Conservation (phyloP, 129 eudicot genomes). For the Ambrosia artemisiifolia region DNA sequence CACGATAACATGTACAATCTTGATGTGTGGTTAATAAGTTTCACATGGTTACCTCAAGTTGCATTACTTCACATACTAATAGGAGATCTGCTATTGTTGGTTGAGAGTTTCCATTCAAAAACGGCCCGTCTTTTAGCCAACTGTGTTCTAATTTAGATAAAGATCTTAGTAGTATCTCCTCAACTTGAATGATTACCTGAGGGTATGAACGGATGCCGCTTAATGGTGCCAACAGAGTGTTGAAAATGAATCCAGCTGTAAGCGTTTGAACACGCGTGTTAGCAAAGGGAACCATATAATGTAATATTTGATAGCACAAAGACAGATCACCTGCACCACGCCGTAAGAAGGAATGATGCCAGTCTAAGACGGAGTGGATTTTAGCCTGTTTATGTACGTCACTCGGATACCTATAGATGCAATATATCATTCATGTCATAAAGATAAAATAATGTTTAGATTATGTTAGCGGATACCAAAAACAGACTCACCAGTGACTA, state of each 20-base stretch:
- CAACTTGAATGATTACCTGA: slow-evolving; percentile 52
- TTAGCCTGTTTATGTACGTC: slow-evolving; percentile 61
- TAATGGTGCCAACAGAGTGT: slow-evolving; percentile 41
- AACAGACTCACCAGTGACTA: slow-evolving; percentile 58
- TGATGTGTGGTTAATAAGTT: neutral
- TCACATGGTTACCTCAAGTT: slow-evolving; percentile 50
- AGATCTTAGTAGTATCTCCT: slow-evolving; percentile 44
- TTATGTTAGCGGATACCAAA: neutral
- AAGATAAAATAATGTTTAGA: neutral
- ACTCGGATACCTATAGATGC: slow-evolving; percentile 59
- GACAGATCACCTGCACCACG: slow-evolving; percentile 54
- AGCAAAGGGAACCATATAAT: neutral
- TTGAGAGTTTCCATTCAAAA: slow-evolving; percentile 56
- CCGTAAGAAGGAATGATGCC: slow-evolving; percentile 45
- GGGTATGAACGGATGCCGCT: slow-evolving; percentile 43
- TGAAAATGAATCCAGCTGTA: slow-evolving; percentile 48
- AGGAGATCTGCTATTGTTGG: slow-evolving; percentile 89
- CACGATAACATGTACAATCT: neutral
- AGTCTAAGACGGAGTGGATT: slow-evolving; percentile 51
- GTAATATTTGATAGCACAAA: neutral
- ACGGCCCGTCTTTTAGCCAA: slow-evolving; percentile 68
- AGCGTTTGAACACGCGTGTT: neutral
- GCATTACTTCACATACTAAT: slow-evolving; percentile 79
- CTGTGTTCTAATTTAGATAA: slow-evolving; percentile 49
- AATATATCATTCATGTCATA: neutral